Evolutionary conservation across 2,329 filamentous ascomycete genomes (phyloP), one percentile per base, ranked within the genome.

Genomic region (Samsoniella hepiali): DNA sequence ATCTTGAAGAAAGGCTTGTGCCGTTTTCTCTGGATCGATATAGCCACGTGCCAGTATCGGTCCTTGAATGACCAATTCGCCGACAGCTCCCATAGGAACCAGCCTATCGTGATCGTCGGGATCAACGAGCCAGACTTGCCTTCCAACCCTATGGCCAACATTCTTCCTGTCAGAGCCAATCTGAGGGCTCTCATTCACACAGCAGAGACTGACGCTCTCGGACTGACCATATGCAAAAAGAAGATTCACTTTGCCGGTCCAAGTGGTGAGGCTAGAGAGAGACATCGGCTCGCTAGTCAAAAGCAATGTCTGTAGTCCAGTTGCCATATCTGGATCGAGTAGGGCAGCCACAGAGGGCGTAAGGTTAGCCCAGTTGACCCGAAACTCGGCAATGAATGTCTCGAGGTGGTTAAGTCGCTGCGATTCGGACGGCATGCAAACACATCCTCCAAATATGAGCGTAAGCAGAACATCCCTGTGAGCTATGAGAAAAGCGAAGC

Each of bases 41-140:
- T 55, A 72, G 13, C 65, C 67, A 3, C 65, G 57, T 2, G 63
- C 64, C 10, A 69, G 59, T 1, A 63, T 51, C 4, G 64, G 61
- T 1, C 67, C 65, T 47, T 69, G 67, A 31, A 69, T 61, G 13
- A 67, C 40, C 1, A 69, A 59, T 57, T 70, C 68, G 3, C 67
- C 67, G 3, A 67, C 34, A 9, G 51, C 54, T 1, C 67, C 67
- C 5, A 67, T 47, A 3, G 67, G 64, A 2, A 53, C 50, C 9
- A 69, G 58, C 7, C 49, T 51, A 11, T 65, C 32, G 29, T 53
- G 59, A 10, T 68, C 44, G 15, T 57, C 42, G 6, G n/a, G 36
- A 6, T 63, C 58, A 13, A 60, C 58, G 15, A 67, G 36, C 55
- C 64, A 64, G 5, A 50, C 34, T 22, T 13, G 17, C 22, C 40